Conservation (phyloP, 352 stramenopile species). For the Saprolegnia diclina region DNA sequence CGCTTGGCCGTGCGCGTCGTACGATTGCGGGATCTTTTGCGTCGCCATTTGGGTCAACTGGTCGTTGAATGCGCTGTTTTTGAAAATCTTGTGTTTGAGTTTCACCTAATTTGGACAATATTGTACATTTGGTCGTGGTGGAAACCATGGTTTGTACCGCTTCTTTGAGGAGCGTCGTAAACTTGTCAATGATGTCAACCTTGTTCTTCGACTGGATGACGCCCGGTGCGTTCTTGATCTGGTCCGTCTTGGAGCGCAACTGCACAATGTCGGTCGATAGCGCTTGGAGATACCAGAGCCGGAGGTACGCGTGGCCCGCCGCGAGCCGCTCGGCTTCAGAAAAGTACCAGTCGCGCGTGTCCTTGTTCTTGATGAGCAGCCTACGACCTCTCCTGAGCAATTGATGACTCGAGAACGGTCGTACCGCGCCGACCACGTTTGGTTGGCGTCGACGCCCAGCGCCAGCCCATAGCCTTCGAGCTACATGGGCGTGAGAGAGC, state of each 20-base stretch:
- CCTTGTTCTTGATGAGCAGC: slow-evolving; percentile 84
- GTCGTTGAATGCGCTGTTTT: slow-evolving; percentile 50
- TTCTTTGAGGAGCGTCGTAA: slow-evolving; percentile 80
- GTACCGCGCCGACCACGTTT: slow-evolving; percentile 74
- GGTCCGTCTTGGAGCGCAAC: slow-evolving; percentile 60
- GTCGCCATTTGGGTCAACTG: slow-evolving; percentile 55
- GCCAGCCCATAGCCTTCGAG: slow-evolving; percentile 60
- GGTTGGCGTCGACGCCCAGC: slow-evolving; percentile 57
- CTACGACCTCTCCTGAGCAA: slow-evolving; percentile 20
- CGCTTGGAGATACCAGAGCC: slow-evolving; percentile 74
- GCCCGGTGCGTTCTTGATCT: slow-evolving; percentile 65
- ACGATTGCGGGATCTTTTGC: slow-evolving; percentile 59
- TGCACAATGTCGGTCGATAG: slow-evolving; percentile 67
- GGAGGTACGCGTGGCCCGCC: slow-evolving; percentile 66
- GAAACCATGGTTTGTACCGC: no score
- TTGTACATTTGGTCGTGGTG: not conserved
- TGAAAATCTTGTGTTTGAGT: slow-evolving; percentile 86
- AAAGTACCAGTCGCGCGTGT: slow-evolving; percentile 82
- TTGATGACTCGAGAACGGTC: not conserved
- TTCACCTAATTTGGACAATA: slow-evolving; percentile 37
- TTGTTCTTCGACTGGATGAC: slow-evolving; percentile 75
- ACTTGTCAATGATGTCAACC: slow-evolving; percentile 77
- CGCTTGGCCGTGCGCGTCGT: slow-evolving; percentile 56
- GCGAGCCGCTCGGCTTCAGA: slow-evolving; percentile 70
- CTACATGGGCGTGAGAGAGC: no score